Percentiles rank a stretch among this genome's conserved stretches.
Conservation (phyloP, 192 early-diverging fungal genomes). For the Gigaspora rosea region DNA sequence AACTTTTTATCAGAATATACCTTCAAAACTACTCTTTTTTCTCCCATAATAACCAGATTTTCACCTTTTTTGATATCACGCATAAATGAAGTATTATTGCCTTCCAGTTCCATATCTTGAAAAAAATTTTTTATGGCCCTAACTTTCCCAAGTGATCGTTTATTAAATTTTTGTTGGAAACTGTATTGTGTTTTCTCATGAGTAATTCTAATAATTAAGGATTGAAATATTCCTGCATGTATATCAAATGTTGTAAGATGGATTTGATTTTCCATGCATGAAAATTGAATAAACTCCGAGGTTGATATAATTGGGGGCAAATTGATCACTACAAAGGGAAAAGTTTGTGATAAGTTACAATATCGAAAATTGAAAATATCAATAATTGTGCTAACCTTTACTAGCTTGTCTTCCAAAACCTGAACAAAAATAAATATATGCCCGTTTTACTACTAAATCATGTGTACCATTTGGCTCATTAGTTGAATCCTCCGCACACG, state of each 20-base stretch:
- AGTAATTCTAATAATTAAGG: constrained; percentile 3
- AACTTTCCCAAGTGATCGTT: not conserved
- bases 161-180: not conserved
- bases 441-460: not conserved
- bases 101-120: not conserved
- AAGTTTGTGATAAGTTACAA: not conserved
- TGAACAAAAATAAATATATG: constrained; percentile 14
- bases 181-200: constrained; percentile 16
- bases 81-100: constrained; percentile 17
- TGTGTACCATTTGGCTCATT: not conserved
- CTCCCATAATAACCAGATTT: constrained; percentile 10
- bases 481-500: not conserved
- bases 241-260: constrained; percentile 11
- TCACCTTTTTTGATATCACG: constrained; percentile 5
- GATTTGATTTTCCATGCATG: constrained; percentile 5
- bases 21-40: constrained; percentile 7
- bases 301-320: not conserved
- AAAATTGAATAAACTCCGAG: not conserved
- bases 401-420: not conserved
- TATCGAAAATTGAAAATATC: not conserved
- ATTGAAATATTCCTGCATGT: not conserved
- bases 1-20: constrained; percentile 17
- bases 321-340: not conserved
- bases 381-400: not conserved
- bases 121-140: not conserved